A percentile compares a stretch with the other conserved stretches of the same genome.
phyloP scores from a whole-genome alignment of 495 filamentous ascomycete species.

The Talaromyces stipitatus region DNA sequence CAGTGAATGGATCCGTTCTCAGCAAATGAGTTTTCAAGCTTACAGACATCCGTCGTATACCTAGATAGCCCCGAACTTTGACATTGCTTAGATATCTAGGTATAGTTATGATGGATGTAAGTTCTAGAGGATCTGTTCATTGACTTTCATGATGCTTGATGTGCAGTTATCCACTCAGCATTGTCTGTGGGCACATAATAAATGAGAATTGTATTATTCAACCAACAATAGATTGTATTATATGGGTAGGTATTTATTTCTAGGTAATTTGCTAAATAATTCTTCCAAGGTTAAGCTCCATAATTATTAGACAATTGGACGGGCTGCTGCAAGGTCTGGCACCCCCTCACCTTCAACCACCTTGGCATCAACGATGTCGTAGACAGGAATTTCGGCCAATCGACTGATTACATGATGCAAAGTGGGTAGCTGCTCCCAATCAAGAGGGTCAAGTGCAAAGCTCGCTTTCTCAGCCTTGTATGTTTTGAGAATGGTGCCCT shows the following conservation, averaged over 20 bases:
- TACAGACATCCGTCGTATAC: not conserved
- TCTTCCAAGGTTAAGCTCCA: too few species aligned
- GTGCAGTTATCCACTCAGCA: too few species aligned
- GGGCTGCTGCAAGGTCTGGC: conserved; percentile 34
- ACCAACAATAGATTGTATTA: too few species aligned
- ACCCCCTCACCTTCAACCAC: conserved; percentile 44
- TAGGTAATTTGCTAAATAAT: too few species aligned
- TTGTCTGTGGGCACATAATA: too few species aligned
- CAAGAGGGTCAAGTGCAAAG: conserved; percentile 34
- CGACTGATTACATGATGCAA: conserved; percentile 44
- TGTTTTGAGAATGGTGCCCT: conserved; percentile 25
- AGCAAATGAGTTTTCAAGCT: not conserved
- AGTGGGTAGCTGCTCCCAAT: conserved; percentile 45
- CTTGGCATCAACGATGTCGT: conserved; percentile 42
- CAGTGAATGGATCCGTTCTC: not conserved
- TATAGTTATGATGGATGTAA: too few species aligned
- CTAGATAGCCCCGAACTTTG: not conserved
- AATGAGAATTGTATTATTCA: too few species aligned
- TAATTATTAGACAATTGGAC: conserved; percentile 26
- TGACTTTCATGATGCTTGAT: too few species aligned
- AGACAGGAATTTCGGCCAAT: conserved; percentile 45
- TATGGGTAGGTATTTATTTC: too few species aligned
- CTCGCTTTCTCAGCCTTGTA: conserved; percentile 30
- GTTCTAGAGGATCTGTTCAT: too few species aligned
- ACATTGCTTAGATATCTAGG: too few species aligned